Evolutionary conservation across 2,329 filamentous ascomycete species (phyloP).

Genomic region (Alternaria alternata): DNA sequence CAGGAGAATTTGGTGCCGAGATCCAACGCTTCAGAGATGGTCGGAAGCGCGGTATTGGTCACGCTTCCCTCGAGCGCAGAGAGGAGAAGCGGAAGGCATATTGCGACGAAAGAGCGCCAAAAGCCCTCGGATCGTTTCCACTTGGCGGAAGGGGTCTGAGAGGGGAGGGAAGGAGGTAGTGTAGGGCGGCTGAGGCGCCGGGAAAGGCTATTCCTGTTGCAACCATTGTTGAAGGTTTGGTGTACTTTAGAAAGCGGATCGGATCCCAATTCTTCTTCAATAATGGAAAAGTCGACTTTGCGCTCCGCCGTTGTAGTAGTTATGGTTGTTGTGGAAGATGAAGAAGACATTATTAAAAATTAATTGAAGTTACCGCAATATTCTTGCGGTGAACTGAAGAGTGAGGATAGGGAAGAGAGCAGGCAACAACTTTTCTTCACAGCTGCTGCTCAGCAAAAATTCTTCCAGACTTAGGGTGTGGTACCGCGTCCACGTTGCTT

Average conservation of each 20-base stretch:
- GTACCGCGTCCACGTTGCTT: neutral
- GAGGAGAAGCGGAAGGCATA: constrained; percentile 37
- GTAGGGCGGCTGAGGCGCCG: constrained; percentile 10
- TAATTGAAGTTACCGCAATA: neutral
- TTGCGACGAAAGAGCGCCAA: constrained; percentile 41
- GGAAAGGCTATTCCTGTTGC: neutral
- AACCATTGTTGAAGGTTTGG: neutral
- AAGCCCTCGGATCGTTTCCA: constrained; percentile 35
- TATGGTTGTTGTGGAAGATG: neutral
- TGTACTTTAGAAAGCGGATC: neutral
- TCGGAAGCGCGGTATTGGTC: constrained; percentile 53
- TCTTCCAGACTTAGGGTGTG: neutral
- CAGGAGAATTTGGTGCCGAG: constrained; percentile 36
- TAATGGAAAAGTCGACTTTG: constrained; percentile 1
- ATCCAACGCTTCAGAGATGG: constrained; percentile 44
- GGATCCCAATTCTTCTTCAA: neutral
- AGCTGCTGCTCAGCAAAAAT: neutral
- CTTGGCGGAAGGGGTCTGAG: constrained; percentile 8
- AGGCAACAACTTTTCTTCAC: neutral
- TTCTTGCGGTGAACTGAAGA: neutral
- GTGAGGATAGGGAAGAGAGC: neutral
- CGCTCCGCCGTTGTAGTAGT: neutral
- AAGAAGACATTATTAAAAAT: neutral
- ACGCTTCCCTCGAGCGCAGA: constrained; percentile 49
- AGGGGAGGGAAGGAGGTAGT: constrained; percentile 12